phyloP scores from a whole-genome alignment of 2,329 filamentous ascomycete species.

The Penicillium sp. region DNA sequence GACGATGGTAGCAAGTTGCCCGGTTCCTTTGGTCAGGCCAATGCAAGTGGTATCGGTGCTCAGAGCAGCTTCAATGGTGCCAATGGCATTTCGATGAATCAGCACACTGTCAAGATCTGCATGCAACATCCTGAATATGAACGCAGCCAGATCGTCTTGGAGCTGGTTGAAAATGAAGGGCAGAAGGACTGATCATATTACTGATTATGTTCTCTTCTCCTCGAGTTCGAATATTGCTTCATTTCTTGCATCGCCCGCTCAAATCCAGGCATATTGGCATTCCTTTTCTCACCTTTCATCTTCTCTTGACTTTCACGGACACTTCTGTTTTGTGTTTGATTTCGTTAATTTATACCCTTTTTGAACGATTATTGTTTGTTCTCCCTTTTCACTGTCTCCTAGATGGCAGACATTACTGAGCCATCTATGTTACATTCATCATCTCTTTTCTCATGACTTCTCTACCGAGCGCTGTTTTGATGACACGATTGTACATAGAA shows the following conservation, averaged over 20 bases:
- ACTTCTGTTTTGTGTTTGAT: not conserved
- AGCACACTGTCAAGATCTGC: slow-evolving; percentile 84
- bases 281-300: not conserved
- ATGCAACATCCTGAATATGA: slow-evolving; percentile 91
- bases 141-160: slow-evolving; percentile 82
- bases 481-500: slow-evolving; percentile 25
- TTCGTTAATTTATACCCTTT: not conserved
- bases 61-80: slow-evolving; percentile 41
- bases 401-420: not conserved
- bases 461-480: slow-evolving; percentile 9
- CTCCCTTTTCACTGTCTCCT: not conserved
- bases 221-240: too few species aligned
- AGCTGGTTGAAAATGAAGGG: slow-evolving; percentile 89
- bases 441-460: not conserved
- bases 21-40: slow-evolving; percentile 44
- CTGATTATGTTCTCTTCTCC: not conserved
- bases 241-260: not conserved
- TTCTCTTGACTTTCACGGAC: not conserved
- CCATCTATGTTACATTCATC: not conserved
- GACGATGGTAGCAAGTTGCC: slow-evolving; percentile 66
- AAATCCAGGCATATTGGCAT: not conserved
- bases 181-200: slow-evolving; percentile 54
- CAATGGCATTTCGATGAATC: slow-evolving; percentile 27
- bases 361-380: not conserved
- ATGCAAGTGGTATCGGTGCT: slow-evolving; percentile 26